Evolutionary conservation across 1,284 basidiomycete genomes (phyloP).

Genomic region (Cutaneotrichosporon sp.): DNA sequence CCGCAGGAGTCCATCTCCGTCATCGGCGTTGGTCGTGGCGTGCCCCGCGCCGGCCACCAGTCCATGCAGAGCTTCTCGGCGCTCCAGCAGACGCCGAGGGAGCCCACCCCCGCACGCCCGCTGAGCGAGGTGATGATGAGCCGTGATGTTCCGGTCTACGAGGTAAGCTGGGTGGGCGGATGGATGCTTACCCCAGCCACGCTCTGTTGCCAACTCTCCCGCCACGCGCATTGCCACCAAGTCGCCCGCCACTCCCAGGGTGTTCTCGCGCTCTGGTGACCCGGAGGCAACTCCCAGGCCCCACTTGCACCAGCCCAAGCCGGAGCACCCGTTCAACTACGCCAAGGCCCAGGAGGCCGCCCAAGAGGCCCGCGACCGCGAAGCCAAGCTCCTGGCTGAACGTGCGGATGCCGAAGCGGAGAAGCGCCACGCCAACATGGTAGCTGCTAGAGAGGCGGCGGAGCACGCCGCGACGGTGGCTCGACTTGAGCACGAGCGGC

Average conservation of each 20-base stretch:
- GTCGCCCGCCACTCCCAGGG: not conserved
- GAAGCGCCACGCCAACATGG: not conserved
- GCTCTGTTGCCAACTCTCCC: not conserved
- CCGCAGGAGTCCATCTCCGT: conserved; percentile 5
- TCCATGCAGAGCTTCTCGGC: conserved; percentile 30
- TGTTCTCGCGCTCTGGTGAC: not conserved
- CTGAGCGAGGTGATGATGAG: not conserved
- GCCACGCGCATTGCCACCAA: not conserved
- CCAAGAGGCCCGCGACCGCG: conserved; percentile 2
- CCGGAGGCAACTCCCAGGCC: not conserved
- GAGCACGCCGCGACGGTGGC: not conserved
- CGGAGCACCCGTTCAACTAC: not conserved
- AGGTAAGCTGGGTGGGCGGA: not conserved
- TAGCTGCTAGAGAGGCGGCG: not conserved
- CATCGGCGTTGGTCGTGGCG: not conserved
- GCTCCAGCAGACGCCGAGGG: not conserved
- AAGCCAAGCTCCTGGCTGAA: not conserved
- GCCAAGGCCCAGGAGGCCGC: conserved; percentile 1
- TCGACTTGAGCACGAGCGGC: not conserved
- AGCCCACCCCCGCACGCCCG: not conserved
- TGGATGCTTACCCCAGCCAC: not conserved
- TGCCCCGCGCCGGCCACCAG: conserved; percentile 1
- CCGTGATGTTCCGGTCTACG: not conserved
- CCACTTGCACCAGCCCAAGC: not conserved
- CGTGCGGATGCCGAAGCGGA: not conserved